Conservation (phyloP, 768 basidiomycete genomes). For the Infundibulicybe gibba region DNA sequence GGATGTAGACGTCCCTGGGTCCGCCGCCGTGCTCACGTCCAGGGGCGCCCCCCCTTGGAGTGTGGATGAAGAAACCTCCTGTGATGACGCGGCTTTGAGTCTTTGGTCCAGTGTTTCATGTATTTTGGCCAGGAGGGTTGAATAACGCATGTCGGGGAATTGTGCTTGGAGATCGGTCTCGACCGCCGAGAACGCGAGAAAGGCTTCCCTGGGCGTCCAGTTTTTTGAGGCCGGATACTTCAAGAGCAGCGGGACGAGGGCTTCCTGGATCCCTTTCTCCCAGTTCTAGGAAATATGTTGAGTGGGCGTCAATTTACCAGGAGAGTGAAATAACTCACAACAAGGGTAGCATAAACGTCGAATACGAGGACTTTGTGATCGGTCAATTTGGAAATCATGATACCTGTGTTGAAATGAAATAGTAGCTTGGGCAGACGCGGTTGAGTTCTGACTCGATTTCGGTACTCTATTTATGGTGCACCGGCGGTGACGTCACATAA, state of each 20-base stretch:
- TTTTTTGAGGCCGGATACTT: constrained; percentile 31
- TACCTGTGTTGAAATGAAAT: too few species aligned
- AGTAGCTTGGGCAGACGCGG: too few species aligned
- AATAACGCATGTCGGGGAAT: constrained; percentile 56
- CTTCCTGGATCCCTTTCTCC: constrained; percentile 63
- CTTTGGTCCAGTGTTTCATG: constrained; percentile 33
- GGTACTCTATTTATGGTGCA: too few species aligned
- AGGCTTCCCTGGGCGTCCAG: constrained; percentile 49
- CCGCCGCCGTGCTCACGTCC: constrained; percentile 4
- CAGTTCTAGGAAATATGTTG: constrained; percentile 50
- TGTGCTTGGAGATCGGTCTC: constrained; percentile 57
- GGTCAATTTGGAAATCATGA: too few species aligned
- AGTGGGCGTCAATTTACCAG: background rate
- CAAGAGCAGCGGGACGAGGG: constrained; percentile 48
- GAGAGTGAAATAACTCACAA: constrained; percentile 33
- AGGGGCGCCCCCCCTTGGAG: constrained; percentile 13
- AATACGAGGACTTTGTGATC: constrained; percentile 70
- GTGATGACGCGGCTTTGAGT: constrained; percentile 17
- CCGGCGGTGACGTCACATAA: too few species aligned
- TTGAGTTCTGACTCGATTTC: too few species aligned
- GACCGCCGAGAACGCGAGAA: constrained; percentile 46
- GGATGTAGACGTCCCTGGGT: constrained; percentile 7
- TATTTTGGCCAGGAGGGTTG: constrained; percentile 53
- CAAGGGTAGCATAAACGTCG: constrained; percentile 76
- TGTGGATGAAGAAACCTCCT: constrained; percentile 3